Evolutionary conservation across 2,329 filamentous ascomycete species (phyloP), one percentile per base, ranked within the genome.

Genomic region (Talaromyces islandicus): DNA sequence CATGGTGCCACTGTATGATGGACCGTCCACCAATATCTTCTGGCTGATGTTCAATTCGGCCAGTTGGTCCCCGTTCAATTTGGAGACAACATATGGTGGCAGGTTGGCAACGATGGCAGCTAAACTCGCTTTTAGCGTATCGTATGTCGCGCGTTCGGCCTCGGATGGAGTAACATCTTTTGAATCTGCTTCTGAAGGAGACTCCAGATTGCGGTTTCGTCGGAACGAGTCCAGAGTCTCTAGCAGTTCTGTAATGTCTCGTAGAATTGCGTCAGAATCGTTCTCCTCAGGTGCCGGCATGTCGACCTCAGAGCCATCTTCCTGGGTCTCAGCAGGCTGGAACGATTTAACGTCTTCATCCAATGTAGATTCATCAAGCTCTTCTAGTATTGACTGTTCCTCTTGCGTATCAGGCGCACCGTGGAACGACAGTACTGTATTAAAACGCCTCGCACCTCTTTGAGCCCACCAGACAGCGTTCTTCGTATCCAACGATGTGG

Each of bases 61-160:
- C n/a, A 96, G 77, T 71, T 92, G 89, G 70, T 95, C 89, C 10
- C 91, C 91, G 67, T 95, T 88, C 63, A 96, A 79, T 68, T 94
- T 93, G 6, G 92, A 88, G 25, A 96, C 89, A 1, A 89, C 90
- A 70, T 91, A 94, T 1, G 92, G 92, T 1, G 92, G 92, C 11
- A 96, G 77, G 43, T 83, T 85, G 64, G 88, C 83, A 62, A 96
- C 83, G 63, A 96, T 85, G 30, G 92, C 78, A 0, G 85, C 80
- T 21, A 96, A 78, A 69, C 92, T 90, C 4, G 87, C 83, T 70
- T 89, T 91, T 57, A 96, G 80, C 27, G 87, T 82, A 64, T 91
- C 82, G 70, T 95, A 96, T 0, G 83, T 77, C 43, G 78, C 77
- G 41, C 79, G 71, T 65, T 88, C 85, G 30, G 82, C 80, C 19